Evolutionary conservation across 345 rosid genomes (phyloP), one percentile per base, ranked within the genome.

Genomic region (Populus nigra): DNA sequence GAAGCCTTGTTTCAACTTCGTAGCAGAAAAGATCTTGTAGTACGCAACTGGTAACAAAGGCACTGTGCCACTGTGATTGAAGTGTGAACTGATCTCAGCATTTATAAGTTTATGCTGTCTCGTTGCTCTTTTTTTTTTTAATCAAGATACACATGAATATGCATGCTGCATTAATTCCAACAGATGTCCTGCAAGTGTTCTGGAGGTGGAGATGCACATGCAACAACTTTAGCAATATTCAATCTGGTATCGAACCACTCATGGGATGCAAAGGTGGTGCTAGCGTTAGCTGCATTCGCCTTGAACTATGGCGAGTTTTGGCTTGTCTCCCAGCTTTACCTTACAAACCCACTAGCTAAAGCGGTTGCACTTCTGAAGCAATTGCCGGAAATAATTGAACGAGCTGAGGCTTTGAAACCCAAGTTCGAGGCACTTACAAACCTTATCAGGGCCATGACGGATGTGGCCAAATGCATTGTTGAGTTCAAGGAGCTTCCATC

Each of bases 401-500:
- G 47, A 13, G 68, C 85, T 9, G 79, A 75, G 16, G 15, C 27
- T 18, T 50, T 82, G 77, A 82, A 68, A 22, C 71, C 79, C 33
- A 74, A 72, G 74, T 75, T 82, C 2, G 85, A 90, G 27, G 92
- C 91, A 12, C 75, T 90, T 1, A 41, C 55, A 79, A 84, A 35
- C 17, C 90, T 89, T 67, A 82, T 88, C 62, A 43, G 50, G 69
- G 90, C 88, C 57, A 76, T 82, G 79, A 43, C 86, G 80, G 88
- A 87, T 57, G 88, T 88, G n/a, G 86, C 92, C 80, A 89, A 77
- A 71, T 87, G 92, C 83, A 83, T 90, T 29, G 80, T 84, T 65
- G 72, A 77, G 81, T 85, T 88, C 82, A 76, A 76, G 73, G 84
- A 85, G 73, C 87, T 86, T 11, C 89, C 89, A 1, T 23, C 87